Percentiles rank a stretch among this genome's conserved stretches.
Evolutionary conservation across 78 protist genomes (phyloP).

Genomic region (Dictyostelium capitatum): DNA sequence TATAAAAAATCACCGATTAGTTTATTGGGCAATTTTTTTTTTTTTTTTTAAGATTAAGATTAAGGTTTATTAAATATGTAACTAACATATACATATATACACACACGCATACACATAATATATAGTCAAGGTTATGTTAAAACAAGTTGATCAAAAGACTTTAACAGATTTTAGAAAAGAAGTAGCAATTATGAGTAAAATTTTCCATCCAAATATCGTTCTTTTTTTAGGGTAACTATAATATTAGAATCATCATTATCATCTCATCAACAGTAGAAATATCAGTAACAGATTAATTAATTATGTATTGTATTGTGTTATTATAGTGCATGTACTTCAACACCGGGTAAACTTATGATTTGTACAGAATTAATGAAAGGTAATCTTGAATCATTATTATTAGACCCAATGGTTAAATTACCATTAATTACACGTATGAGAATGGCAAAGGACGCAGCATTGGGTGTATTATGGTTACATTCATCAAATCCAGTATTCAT

Average conservation of each 20-base stretch:
- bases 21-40: background rate
- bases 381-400: constrained; percentile 80
- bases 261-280: background rate
- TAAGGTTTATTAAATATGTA: background rate
- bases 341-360: constrained; percentile 84
- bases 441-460: constrained; percentile 88
- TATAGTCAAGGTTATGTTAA: constrained; percentile 82
- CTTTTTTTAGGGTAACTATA: constrained; percentile 77
- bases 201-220: constrained; percentile 87
- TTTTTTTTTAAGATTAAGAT: background rate
- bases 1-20: background rate
- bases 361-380: constrained; percentile 81
- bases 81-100: background rate
- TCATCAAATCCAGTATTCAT: constrained; percentile 83
- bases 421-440: constrained; percentile 80
- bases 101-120: no score
- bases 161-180: constrained; percentile 82
- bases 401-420: constrained; percentile 68
- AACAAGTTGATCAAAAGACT: constrained; percentile 84
- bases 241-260: background rate
- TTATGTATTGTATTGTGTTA: background rate
- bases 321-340: constrained; percentile 81
- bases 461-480: constrained; percentile 89
- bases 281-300: background rate
- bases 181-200: constrained; percentile 88